phyloP scores from a whole-genome alignment of 2,329 filamentous ascomycete genomes.

The Exophiala aquamarina region DNA sequence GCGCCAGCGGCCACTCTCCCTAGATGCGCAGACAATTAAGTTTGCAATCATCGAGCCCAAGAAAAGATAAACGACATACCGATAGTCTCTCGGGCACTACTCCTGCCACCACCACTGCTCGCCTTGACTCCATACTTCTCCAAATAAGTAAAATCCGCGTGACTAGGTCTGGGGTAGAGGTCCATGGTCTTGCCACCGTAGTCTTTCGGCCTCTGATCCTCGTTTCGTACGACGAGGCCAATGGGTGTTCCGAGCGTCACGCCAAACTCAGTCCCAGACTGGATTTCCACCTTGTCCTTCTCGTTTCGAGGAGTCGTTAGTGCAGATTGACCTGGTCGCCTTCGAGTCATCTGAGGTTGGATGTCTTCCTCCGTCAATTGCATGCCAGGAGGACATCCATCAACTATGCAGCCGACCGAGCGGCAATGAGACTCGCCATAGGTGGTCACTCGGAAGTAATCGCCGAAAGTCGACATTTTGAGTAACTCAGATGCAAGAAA shows the following conservation, averaged over 20 bases:
- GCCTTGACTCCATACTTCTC: constrained; percentile 97
- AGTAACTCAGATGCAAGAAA: not conserved
- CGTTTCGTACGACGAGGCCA: constrained; percentile 80
- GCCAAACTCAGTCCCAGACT: constrained; percentile 88
- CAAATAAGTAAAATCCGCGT: constrained; percentile 95
- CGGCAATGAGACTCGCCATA: constrained; percentile 89
- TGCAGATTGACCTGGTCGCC: constrained; percentile 82
- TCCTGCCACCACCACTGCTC: constrained; percentile 82
- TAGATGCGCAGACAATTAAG: constrained; percentile 30
- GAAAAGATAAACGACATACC: constrained; percentile 46
- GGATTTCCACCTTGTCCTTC: constrained; percentile 86
- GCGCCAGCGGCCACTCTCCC: constrained; percentile 85
- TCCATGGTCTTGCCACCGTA: constrained; percentile 87
- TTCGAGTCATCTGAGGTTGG: constrained; percentile 89
- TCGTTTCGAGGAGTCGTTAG: constrained; percentile 92
- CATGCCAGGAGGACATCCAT: constrained; percentile 87
- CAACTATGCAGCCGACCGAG: constrained; percentile 91
- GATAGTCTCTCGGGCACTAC: constrained; percentile 92
- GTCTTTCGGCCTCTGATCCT: constrained; percentile 90
- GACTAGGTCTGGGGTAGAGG: constrained; percentile 82
- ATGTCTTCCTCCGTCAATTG: constrained; percentile 81
- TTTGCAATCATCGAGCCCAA: not conserved
- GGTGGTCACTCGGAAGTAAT: constrained; percentile 78
- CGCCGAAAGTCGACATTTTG: constrained; percentile 84
- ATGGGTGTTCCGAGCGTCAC: constrained; percentile 90